These are phyloP conservation scores for Podila verticillata DNA, from an alignment of 192 early-diverging fungal species.

Conservation along the genomic window DNA sequence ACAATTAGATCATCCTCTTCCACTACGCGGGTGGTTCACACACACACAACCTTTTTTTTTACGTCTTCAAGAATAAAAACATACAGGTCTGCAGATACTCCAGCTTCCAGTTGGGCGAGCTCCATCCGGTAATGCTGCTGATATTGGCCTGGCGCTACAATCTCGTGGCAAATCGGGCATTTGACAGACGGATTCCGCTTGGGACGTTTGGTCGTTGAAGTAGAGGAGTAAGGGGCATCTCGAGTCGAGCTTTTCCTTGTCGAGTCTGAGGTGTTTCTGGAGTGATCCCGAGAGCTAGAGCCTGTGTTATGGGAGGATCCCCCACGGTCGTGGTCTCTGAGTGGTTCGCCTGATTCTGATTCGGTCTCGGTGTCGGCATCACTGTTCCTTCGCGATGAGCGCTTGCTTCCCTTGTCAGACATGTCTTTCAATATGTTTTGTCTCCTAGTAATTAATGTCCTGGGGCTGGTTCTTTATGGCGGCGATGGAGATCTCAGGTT, in stretches of 20 bases:
- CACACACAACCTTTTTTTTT: too few relatives aligned
- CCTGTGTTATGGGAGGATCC: too few relatives aligned
- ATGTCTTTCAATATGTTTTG: not conserved
- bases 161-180: slow-evolving; percentile 61
- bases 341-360: not conserved
- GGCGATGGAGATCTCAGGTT: too few relatives aligned
- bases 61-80: not conserved
- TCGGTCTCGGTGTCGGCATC: not conserved
- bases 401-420: not conserved
- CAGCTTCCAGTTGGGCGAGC: slow-evolving; percentile 53
- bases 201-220: slow-evolving; percentile 18
- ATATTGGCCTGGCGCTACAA: slow-evolving; percentile 52
- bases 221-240: not conserved
- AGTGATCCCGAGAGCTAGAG: too few relatives aligned
- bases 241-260: not conserved
- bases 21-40: slow-evolving; percentile 2
- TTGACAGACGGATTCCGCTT: slow-evolving; percentile 50
- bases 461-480: too few relatives aligned
- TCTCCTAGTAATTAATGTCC: too few relatives aligned
- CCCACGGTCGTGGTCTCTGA: not conserved
- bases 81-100: slow-evolving; percentile 7
- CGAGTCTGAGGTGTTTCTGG: not conserved
- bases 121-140: slow-evolving; percentile 62
- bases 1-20: slow-evolving; percentile 15
- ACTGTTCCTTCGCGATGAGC: not conserved